These are phyloP conservation scores for Brassica cretica DNA, from an alignment of 345 rosid genomes.

Conservation along the genomic window DNA sequence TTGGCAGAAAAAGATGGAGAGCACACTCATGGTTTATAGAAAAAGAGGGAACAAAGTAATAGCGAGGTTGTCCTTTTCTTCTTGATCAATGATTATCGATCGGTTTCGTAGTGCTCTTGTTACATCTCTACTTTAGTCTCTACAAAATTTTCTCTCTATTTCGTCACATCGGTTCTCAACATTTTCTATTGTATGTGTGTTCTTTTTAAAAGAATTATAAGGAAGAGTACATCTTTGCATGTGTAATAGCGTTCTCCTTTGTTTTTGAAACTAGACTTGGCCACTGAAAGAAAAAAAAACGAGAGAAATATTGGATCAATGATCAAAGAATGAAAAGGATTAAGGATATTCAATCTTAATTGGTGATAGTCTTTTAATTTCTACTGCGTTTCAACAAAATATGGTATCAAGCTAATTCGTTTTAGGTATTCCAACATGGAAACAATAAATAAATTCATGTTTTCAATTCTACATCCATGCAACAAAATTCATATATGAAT, in stretches of 20 bases:
- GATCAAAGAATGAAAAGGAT: neutral
- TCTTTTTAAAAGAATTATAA: too few species aligned
- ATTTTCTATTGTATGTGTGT: neutral
- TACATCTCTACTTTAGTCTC: neutral
- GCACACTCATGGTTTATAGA: conserved; percentile 9
- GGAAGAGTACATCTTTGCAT: neutral
- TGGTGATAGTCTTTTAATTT: neutral
- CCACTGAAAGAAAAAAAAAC: neutral
- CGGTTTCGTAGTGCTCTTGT: neutral
- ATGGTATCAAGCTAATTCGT: neutral
- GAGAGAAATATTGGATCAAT: neutral
- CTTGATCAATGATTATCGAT: neutral
- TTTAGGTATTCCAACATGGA: neutral
- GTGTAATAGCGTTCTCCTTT: neutral
- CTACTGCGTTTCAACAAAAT: neutral
- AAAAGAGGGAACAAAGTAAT: conserved; percentile 19
- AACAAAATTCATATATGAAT: neutral
- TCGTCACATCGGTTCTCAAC: too few species aligned
- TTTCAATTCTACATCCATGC: neutral
- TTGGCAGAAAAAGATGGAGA: conserved; percentile 20
- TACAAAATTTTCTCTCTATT: too few species aligned
- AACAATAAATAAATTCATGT: neutral
- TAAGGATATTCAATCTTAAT: neutral
- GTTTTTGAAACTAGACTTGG: neutral
- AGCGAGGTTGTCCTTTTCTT: neutral